These are phyloP conservation scores for Urochloa ruziziensis DNA, from an alignment of 176 grass and related monocot genomes.

Conservation along the genomic window DNA sequence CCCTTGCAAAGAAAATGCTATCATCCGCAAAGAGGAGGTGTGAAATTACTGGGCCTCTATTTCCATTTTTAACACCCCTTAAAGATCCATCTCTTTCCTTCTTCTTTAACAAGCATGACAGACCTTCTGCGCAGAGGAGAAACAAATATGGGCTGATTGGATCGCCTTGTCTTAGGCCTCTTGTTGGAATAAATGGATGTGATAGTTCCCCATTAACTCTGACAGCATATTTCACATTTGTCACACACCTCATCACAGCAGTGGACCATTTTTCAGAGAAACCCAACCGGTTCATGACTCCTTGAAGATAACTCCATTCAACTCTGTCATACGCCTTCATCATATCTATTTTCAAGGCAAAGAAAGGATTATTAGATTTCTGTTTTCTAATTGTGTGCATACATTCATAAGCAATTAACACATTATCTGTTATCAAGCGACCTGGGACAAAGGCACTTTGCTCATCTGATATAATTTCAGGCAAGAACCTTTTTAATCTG, in stretches of 20 bases:
- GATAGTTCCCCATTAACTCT: background rate
- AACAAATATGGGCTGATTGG: background rate
- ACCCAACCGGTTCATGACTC: no score
- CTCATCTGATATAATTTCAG: no score
- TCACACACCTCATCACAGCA: background rate
- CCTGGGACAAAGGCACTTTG: no score
- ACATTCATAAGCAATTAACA: no score
- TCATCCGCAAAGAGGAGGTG: background rate
- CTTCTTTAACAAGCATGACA: background rate
- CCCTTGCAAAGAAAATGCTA: background rate
- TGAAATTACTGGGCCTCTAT: background rate
- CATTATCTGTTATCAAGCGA: no score
- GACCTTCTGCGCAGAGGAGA: background rate
- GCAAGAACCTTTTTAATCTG: no score
- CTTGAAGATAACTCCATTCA: no score
- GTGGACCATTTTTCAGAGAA: background rate
- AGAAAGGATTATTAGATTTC: no score
- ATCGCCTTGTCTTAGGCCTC: background rate
- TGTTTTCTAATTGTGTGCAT: no score
- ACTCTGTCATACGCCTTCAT: no score
- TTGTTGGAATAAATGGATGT: background rate
- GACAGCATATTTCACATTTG: background rate
- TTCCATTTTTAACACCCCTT: background rate
- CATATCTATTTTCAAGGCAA: no score
- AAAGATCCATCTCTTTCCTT: background rate